Evolutionary conservation across 176 grass and related monocot genomes (phyloP).

Genomic region (Carex pumila): DNA sequence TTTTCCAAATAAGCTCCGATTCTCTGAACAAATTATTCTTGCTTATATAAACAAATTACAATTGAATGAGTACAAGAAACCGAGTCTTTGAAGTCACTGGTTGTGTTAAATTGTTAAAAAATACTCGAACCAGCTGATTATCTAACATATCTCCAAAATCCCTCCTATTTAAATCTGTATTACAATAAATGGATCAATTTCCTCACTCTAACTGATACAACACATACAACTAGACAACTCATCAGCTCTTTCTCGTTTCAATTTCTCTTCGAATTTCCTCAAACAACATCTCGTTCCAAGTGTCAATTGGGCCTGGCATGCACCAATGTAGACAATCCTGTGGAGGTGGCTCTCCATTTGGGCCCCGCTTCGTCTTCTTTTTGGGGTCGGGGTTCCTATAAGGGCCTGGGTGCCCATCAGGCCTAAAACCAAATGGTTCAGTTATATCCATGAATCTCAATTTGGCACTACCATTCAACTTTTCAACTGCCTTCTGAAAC

Average conservation of each 20-base stretch:
- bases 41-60: not conserved
- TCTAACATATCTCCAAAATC: not conserved
- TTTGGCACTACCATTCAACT: slow-evolving; percentile 32
- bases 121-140: not conserved
- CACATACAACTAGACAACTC: not conserved
- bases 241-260: slow-evolving; percentile 32
- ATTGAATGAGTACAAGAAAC: not conserved
- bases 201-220: not conserved
- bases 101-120: not conserved
- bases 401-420: slow-evolving; percentile 86
- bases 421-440: slow-evolving; percentile 53
- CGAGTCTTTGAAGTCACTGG: not conserved
- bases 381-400: slow-evolving; percentile 80
- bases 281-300: slow-evolving; percentile 91
- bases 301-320: slow-evolving; percentile 96
- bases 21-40: not conserved
- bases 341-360: slow-evolving; percentile 79
- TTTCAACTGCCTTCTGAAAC: slow-evolving; percentile 54
- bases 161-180: not conserved
- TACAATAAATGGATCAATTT: not conserved
- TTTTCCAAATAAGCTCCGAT: not conserved
- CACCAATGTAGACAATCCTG: slow-evolving; percentile 98
- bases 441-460: slow-evolving; percentile 91
- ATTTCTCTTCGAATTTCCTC: slow-evolving; percentile 67
- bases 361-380: slow-evolving; percentile 81